These are phyloP conservation scores for Penicillium sp. DNA, from an alignment of 2,329 filamentous ascomycete species.

Conservation along the genomic window DNA sequence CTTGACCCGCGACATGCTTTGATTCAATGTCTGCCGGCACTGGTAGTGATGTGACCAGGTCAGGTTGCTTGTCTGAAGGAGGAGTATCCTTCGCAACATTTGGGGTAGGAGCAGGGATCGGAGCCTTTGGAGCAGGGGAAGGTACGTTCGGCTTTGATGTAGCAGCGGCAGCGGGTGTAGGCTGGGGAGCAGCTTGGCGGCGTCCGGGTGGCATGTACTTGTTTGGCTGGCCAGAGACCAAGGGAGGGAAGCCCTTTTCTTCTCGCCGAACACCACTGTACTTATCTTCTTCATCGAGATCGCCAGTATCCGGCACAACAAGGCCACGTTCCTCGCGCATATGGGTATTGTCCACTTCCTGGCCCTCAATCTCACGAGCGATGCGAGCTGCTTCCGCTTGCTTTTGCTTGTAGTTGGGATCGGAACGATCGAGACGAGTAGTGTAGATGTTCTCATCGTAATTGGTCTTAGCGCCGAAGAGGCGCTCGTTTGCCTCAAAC, in stretches of 20 bases:
- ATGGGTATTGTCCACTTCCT: slow-evolving; percentile 69
- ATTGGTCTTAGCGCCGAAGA: slow-evolving; percentile 82
- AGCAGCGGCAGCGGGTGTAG: slow-evolving; percentile 71
- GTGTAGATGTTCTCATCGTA: slow-evolving; percentile 97
- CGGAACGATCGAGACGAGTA: slow-evolving; percentile 77
- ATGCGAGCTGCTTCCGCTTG: slow-evolving; percentile 75
- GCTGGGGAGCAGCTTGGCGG: slow-evolving; percentile 69
- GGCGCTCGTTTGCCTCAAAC: slow-evolving; percentile 81
- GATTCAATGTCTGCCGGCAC: slow-evolving; percentile 25
- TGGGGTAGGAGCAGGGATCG: slow-evolving; percentile 23
- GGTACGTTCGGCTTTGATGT: slow-evolving; percentile 80
- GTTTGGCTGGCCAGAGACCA: slow-evolving; percentile 57
- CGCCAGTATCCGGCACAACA: slow-evolving; percentile 61
- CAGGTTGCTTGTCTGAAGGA: slow-evolving; percentile 22
- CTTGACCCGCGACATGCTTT: slow-evolving; percentile 26
- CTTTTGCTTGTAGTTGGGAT: slow-evolving; percentile 75
- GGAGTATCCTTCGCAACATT: slow-evolving; percentile 28
- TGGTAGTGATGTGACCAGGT: slow-evolving; percentile 22
- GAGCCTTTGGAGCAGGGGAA: slow-evolving; percentile 52
- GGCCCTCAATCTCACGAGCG: slow-evolving; percentile 83
- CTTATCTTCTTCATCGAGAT: slow-evolving; percentile 85
- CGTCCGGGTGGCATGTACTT: slow-evolving; percentile 90
- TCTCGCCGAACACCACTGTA: slow-evolving; percentile 90
- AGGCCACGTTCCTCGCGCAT: slow-evolving; percentile 82
- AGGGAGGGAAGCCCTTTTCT: slow-evolving; percentile 57